Conservation (phyloP, 257 asterid species). For the Plantago elongata region DNA sequence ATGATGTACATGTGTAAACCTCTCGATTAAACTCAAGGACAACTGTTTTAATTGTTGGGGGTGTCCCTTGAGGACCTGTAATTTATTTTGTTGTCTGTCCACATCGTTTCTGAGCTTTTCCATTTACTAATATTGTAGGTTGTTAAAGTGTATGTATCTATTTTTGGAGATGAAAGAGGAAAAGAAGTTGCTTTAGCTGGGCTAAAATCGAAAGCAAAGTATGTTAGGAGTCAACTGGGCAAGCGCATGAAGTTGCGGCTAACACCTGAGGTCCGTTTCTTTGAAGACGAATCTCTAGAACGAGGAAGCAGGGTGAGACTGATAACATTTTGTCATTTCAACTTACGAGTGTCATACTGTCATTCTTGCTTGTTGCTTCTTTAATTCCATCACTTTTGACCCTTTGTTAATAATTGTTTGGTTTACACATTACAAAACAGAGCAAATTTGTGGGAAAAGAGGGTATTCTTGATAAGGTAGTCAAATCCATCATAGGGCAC, state of each 20-base stretch:
- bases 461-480: no score
- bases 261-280: slow-evolving; percentile 91
- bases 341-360: background rate
- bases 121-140: slow-evolving; percentile 42
- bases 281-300: slow-evolving; percentile 90
- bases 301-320: slow-evolving; percentile 97
- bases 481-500: no score
- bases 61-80: background rate
- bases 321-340: slow-evolving; percentile 2
- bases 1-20: no score
- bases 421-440: background rate
- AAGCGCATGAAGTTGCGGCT: slow-evolving; percentile 92
- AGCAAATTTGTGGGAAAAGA: background rate
- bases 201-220: slow-evolving; percentile 78
- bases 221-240: slow-evolving; percentile 85
- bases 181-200: slow-evolving; percentile 95
- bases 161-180: slow-evolving; percentile 98
- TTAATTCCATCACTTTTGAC: background rate
- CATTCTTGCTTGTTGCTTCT: background rate
- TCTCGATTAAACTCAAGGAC: no score
- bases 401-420: background rate
- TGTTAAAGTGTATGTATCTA: slow-evolving; percentile 94
- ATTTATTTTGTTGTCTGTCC: background rate
- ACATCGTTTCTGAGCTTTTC: slow-evolving; percentile 13
- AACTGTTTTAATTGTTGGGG: no score